Conservation (phyloP, 2,329 filamentous ascomycete genomes). For the Cladorrhinum sp. region DNA sequence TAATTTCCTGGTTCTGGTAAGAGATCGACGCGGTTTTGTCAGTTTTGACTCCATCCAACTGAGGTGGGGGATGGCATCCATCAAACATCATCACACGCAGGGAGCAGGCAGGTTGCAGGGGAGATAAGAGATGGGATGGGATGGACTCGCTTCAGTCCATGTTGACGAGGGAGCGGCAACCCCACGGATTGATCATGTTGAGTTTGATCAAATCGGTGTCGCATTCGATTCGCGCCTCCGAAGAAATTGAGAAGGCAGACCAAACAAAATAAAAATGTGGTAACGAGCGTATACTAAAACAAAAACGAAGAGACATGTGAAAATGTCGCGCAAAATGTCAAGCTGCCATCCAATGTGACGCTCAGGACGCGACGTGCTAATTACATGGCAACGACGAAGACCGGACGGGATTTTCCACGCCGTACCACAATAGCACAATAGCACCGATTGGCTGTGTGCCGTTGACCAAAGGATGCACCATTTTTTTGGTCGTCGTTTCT, state of each 20-base stretch:
- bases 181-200: neutral
- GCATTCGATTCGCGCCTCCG: neutral
- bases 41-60: neutral
- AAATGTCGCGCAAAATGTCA: slow-evolving; percentile 10
- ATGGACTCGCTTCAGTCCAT: too few relatives aligned
- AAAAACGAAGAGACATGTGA: neutral
- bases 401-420: slow-evolving; percentile 12
- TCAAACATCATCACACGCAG: too few relatives aligned
- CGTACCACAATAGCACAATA: slow-evolving; percentile 2
- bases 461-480: slow-evolving; percentile 7
- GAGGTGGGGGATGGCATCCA: neutral
- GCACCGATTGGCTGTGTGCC: slow-evolving; percentile 2
- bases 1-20: slow-evolving; percentile 11
- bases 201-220: neutral
- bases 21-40: slow-evolving; percentile 3
- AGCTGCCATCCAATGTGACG: slow-evolving; percentile 19
- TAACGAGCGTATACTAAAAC: neutral
- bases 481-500: slow-evolving; percentile 2
- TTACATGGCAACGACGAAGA: neutral
- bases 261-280: neutral
- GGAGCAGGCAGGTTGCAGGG: too few relatives aligned
- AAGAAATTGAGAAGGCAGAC: too few relatives aligned
- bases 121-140: too few relatives aligned
- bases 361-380: slow-evolving; percentile 18
- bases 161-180: too few relatives aligned